Evolutionary conservation across 1,139 yeast species (phyloP).

Genomic region (Yamadazyma taylorii): DNA sequence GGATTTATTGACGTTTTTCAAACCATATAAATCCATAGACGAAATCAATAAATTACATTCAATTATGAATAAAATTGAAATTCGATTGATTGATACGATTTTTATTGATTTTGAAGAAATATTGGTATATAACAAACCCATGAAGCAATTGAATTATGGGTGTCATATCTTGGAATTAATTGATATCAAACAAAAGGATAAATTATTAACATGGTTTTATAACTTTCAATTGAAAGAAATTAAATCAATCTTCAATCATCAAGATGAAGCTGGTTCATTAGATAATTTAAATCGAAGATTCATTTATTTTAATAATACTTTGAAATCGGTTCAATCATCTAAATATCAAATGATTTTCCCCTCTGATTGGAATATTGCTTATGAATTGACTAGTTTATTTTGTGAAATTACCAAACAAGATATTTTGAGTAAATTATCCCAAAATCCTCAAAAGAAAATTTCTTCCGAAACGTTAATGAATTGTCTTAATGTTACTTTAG

Average conservation of each 20-base stretch:
- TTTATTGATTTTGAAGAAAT: slow-evolving; percentile 68
- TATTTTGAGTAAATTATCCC: slow-evolving; percentile 35
- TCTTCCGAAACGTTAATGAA: slow-evolving; percentile 61
- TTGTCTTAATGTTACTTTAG: slow-evolving; percentile 41
- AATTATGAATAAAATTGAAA: slow-evolving; percentile 62
- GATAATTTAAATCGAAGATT: slow-evolving; percentile 83
- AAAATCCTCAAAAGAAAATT: slow-evolving; percentile 24
- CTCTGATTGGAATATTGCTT: slow-evolving; percentile 65
- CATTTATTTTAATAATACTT: slow-evolving; percentile 72
- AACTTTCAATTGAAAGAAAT: slow-evolving; percentile 72
- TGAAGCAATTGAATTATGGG: slow-evolving; percentile 51
- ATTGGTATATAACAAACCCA: slow-evolving; percentile 23
- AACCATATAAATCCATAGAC: slow-evolving; percentile 78
- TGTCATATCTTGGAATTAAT: slow-evolving; percentile 72
- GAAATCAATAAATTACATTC: slow-evolving; percentile 73
- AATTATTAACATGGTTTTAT: slow-evolving; percentile 74
- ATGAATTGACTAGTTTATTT: slow-evolving; percentile 60
- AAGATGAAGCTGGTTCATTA: slow-evolving; percentile 91
- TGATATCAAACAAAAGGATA: slow-evolving; percentile 59
- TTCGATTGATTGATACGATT: slow-evolving; percentile 67
- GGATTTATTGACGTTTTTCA: slow-evolving; percentile 75
- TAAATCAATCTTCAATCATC: slow-evolving; percentile 65
- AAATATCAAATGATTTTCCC: slow-evolving; percentile 62
- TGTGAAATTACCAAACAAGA: slow-evolving; percentile 72
- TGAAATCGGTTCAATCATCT: slow-evolving; percentile 59